Percentiles rank a stretch among this genome's conserved stretches.
Evolutionary conservation across 2,329 filamentous ascomycete species (phyloP).

Genomic region (Chrysoporthe austroafricana): DNA sequence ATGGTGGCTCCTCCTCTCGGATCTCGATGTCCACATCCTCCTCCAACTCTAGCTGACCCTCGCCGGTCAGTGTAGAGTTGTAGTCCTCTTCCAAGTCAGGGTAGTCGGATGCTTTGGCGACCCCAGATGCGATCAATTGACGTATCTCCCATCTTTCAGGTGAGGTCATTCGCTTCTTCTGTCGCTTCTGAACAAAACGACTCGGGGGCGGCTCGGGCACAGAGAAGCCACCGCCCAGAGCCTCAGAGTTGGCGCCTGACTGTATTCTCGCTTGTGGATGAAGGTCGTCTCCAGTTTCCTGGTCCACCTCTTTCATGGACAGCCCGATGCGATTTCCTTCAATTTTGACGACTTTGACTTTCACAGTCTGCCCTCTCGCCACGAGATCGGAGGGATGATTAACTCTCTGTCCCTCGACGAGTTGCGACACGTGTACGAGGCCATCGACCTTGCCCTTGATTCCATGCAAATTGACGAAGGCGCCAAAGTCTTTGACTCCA

Average conservation of each 20-base stretch:
- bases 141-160: constrained; percentile 98
- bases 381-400: constrained; percentile 92
- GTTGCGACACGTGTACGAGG: constrained; percentile 88
- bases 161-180: constrained; percentile 92
- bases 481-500: constrained; percentile 92
- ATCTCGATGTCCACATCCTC: constrained; percentile 98
- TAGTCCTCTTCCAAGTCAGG: constrained; percentile 95
- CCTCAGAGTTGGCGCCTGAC: constrained; percentile 89
- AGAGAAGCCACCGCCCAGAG: constrained; percentile 60
- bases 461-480: constrained; percentile 88
- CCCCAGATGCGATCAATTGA: constrained; percentile 93
- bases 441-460: constrained; percentile 90
- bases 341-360: constrained; percentile 89
- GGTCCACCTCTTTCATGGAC: constrained; percentile 97
- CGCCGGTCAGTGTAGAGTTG: constrained; percentile 81
- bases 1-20: constrained; percentile 93
- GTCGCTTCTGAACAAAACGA: constrained; percentile 62
- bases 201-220: constrained; percentile 55
- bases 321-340: constrained; percentile 81
- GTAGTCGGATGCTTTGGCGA: constrained; percentile 89
- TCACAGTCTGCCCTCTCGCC: constrained; percentile 78
- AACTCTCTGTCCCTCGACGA: constrained; percentile 82
- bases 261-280: constrained; percentile 77
- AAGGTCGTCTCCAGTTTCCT: constrained; percentile 82
- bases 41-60: constrained; percentile 88